Conservation (phyloP, 2,329 filamentous ascomycete species). For the Claviceps purpurea region DNA sequence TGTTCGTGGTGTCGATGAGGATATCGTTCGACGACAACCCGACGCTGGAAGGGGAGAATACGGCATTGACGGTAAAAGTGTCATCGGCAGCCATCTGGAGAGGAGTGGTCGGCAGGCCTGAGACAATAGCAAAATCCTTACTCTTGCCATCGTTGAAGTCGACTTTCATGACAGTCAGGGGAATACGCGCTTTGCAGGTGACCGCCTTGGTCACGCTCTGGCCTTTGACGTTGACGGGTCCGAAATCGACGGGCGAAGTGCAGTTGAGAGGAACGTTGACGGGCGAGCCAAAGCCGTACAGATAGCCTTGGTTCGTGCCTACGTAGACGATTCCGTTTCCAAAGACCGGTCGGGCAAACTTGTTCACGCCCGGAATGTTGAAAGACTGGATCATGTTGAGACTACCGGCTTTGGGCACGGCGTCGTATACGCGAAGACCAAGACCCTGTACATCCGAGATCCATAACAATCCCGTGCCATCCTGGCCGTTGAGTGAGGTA, state of each 20-base stretch:
- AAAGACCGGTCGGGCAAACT: slow-evolving; percentile 45
- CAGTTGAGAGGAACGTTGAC: slow-evolving; percentile 41
- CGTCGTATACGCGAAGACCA: slow-evolving; percentile 38
- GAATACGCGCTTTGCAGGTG: slow-evolving; percentile 34
- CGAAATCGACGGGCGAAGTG: slow-evolving; percentile 34
- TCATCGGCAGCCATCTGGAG: slow-evolving; percentile 20
- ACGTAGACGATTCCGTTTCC: slow-evolving; percentile 42
- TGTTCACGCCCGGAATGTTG: slow-evolving; percentile 36
- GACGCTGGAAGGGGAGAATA: slow-evolving; percentile 31
- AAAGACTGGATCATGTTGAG: slow-evolving; percentile 37
- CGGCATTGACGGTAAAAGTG: slow-evolving; percentile 28
- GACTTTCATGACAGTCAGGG: slow-evolving; percentile 26
- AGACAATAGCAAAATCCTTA: slow-evolving; percentile 25
- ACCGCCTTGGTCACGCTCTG: slow-evolving; percentile 18
- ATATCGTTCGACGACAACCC: slow-evolving; percentile 35
- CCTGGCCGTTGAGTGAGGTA: slow-evolving; percentile 38
- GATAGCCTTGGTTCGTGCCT: slow-evolving; percentile 34
- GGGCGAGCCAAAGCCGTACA: slow-evolving; percentile 44
- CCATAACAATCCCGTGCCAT: slow-evolving; percentile 44
- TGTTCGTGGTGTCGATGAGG: slow-evolving; percentile 34
- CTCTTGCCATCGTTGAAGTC: slow-evolving; percentile 19
- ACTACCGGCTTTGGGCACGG: slow-evolving; percentile 31
- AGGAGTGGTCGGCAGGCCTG: slow-evolving; percentile 19
- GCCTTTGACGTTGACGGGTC: slow-evolving; percentile 27
- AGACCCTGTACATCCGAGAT: slow-evolving; percentile 39